Conservation (phyloP, 1,139 yeast genomes). For the Candida gigantensis region DNA sequence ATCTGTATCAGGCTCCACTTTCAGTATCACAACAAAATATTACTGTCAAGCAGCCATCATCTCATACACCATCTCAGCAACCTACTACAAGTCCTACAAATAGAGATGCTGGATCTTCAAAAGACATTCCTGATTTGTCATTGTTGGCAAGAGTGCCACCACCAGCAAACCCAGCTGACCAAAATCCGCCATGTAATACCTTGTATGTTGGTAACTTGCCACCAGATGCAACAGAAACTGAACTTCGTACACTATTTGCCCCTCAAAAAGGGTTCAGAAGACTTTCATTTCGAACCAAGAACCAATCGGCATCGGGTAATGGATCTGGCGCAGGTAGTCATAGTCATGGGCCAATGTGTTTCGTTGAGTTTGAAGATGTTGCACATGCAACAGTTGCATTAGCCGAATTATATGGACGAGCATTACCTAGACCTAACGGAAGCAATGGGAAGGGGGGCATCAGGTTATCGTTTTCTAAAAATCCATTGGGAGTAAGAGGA, state of each 20-base stretch:
- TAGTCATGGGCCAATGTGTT: conserved; percentile 96
- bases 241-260: conserved; percentile 80
- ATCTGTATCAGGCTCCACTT: conserved; percentile 4
- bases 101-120: conserved; percentile 19
- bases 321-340: conserved; percentile 24
- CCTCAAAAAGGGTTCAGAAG: conserved; percentile 93
- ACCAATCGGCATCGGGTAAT: conserved; percentile 34
- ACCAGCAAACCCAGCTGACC: conserved; percentile 98
- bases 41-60: background rate
- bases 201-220: conserved; percentile 95
- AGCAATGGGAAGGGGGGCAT: conserved; percentile 87
- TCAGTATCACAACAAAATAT: background rate
- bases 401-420: conserved; percentile 89
- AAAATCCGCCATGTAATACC: conserved; percentile 97
- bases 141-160: conserved; percentile 82
- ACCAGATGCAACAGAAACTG: conserved; percentile 95
- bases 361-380: conserved; percentile 97
- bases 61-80: conserved; percentile 17
- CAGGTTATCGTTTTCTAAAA: conserved; percentile 87
- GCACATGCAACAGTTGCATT: conserved; percentile 90
- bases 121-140: conserved; percentile 69
- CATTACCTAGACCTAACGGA: conserved; percentile 64
- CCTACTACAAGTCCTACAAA: conserved; percentile 12
- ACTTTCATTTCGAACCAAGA: conserved; percentile 80
- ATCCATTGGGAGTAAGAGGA: conserved; percentile 95